Evolutionary conservation across 305 asterid genomes (phyloP), one percentile per base, ranked within the genome.

Genomic region (Plantago lanceolata): DNA sequence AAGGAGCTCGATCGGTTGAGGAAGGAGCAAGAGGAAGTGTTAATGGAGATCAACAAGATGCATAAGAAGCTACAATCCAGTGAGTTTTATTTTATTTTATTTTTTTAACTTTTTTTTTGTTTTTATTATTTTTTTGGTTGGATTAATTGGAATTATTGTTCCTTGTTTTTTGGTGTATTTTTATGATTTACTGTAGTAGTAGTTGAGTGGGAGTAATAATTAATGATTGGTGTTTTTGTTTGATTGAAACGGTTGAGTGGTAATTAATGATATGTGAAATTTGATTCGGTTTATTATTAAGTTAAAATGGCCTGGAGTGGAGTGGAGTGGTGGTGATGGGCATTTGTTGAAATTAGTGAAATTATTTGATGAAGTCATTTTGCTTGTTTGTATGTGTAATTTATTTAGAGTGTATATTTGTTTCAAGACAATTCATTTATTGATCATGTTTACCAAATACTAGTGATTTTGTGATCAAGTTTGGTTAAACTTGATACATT

Each of bases 1-100:
- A 79, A 76, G 73, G 84, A 78, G 71, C 88, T 86, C 69, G 95
- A 86, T 75, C 85, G 88, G 55, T 52, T 86, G 63, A 80, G 95
- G 79, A 80, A 82, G 65, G 82, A 74, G 20, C 87, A 74, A 51
- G 90, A 84, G 61, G 81, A 78, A 2, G 72, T 84, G 14, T 77
- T 86, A 19, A 66, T 60, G 33, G 95, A 86, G 50, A 86, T 86
- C 80, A 82, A 86, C 67, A 86, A 78, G 82, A 69, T 86, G 74
- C 95, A 86, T 64, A 82, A 84, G 76, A 84, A 84, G 81, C 85
- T 86, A 12, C 82, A 75, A 61, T 31, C 85, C 35, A 72, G 95
- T 86, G 66, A 73, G 82, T 78, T 8, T 28, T 3, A 40, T 21
- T 55, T 0, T 56, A 18, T 12, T 14, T 16, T 50, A 17, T 19